phyloP scores from a whole-genome alignment of 2,329 filamentous ascomycete genomes.

The Scleromitrula shiraiana region DNA sequence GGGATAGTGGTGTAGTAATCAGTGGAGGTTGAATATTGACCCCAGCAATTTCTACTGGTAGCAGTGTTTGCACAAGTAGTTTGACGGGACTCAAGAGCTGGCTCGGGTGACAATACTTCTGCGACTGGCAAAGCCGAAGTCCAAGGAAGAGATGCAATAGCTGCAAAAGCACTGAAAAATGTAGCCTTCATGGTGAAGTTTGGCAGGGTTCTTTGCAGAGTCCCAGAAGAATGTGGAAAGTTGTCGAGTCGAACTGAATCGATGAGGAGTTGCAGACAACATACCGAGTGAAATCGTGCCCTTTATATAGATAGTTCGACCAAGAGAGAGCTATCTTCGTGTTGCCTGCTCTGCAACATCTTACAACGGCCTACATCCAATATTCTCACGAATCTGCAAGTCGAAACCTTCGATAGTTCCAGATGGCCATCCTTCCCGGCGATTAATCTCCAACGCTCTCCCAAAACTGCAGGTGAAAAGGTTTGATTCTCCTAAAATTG shows the following conservation, averaged over 20 bases:
- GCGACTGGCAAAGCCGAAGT: slow-evolving; percentile 17
- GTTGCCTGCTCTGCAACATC: not conserved
- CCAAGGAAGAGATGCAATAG: slow-evolving; percentile 14
- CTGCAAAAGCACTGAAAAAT: slow-evolving; percentile 17
- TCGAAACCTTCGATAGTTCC: not conserved
- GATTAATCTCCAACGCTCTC: not conserved
- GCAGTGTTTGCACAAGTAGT: slow-evolving; percentile 26
- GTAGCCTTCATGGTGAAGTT: slow-evolving; percentile 20
- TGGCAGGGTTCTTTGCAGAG: not conserved
- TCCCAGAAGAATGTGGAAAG: not conserved
- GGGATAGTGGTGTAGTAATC: slow-evolving; percentile 25
- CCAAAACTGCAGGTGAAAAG: too few species aligned
- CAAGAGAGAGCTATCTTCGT: too few species aligned
- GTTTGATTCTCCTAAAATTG: too few species aligned
- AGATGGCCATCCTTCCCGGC: not conserved
- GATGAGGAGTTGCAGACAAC: not conserved
- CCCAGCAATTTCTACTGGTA: slow-evolving; percentile 28
- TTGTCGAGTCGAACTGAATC: not conserved
- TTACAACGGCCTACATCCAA: not conserved
- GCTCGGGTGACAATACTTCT: slow-evolving; percentile 6
- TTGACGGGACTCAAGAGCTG: slow-evolving; percentile 12
- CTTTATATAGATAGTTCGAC: not conserved
- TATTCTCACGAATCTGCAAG: not conserved
- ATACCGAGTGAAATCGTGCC: not conserved
- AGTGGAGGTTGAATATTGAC: slow-evolving; percentile 26